Evolutionary conservation across 257 asterid genomes (phyloP).

Genomic region (Hygrophila difformis): DNA sequence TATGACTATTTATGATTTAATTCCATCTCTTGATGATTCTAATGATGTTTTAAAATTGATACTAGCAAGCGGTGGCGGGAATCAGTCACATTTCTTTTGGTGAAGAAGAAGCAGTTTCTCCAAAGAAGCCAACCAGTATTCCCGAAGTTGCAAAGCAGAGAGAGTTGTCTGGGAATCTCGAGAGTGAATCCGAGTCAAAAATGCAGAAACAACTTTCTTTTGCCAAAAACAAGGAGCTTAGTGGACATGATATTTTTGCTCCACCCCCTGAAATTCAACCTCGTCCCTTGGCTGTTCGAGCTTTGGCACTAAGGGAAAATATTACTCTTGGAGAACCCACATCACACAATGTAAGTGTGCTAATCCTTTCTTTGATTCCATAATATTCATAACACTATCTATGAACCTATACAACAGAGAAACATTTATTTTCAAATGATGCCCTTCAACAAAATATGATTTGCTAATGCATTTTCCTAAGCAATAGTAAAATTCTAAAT

Average conservation of each 20-base stretch:
- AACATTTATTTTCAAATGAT: too few relatives aligned
- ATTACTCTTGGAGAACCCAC: conserved; percentile 83
- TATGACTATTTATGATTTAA: not conserved
- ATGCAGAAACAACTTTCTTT: conserved; percentile 77
- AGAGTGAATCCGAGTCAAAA: conserved; percentile 66
- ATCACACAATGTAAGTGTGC: conserved; percentile 39
- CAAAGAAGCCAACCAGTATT: conserved; percentile 68
- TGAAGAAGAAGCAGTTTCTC: conserved; percentile 72
- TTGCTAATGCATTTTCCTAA: too few relatives aligned
- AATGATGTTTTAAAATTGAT: conserved; percentile 4
- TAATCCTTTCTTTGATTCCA: not conserved
- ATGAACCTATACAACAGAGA: not conserved
- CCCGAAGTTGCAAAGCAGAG: conserved; percentile 97
- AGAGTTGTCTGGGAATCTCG: conserved; percentile 86
- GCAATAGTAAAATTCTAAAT: too few relatives aligned
- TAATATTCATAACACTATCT: not conserved
- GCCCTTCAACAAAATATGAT: too few relatives aligned
- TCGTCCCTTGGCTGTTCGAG: conserved; percentile 80
- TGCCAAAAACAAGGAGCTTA: conserved; percentile 86
- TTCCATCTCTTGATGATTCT: not conserved
- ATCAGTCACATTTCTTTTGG: conserved; percentile 91
- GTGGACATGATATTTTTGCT: conserved; percentile 88
- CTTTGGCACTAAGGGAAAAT: conserved; percentile 84
- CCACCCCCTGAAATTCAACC: conserved; percentile 98
- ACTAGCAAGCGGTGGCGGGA: conserved; percentile 70